Evolutionary conservation across 352 stramenopile species (phyloP), one percentile per base, ranked within the genome.

Genomic region (Hyaloperonospora brassicae): DNA sequence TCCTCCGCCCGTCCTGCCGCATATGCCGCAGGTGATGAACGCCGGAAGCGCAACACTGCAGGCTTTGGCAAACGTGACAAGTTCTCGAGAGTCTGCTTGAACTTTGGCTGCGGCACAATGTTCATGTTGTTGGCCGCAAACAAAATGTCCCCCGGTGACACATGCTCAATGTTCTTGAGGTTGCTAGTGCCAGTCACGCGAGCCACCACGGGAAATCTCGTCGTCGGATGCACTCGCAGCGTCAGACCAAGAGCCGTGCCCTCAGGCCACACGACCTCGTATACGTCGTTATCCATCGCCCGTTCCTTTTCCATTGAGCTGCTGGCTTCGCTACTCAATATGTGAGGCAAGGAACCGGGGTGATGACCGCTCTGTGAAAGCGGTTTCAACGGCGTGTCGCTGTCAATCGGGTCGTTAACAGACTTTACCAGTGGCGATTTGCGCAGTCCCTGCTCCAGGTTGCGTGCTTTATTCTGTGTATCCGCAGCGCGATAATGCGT

Each of bases 81-180:
- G 54, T 86, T 83, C 55, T 86, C 75, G 14, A 89, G 64, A 7
- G 79, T 89, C 53, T 89, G 76, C 54, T 89, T 89, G 54, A 89
- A 86, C 58, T 89, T 89, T 3, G 76, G 52, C 55, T 89, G 79
- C 8, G 79, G 79, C 5, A 85, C 60, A 61, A 89, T 84, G 50
- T 70, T 74, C 67, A 85, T 78, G 30, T 80, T 76, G 59, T 89
- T 89, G 12, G 79, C 79, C 0, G 76, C 76, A 47, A 84, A 86
- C 7, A 89, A 53, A 27, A 89, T 72, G 42, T 89, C 79, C 12
- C 79, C 79, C 11, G 78, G 72, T 2, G 75, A 69, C 22, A 89
- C 76, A 52, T 84, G 76, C 62, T 87, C 78, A 30, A 86, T 86
- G 51, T 89, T 89, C 52, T 76, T 82, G 42, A 86, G 59, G 50